Evolutionary conservation across 2,329 filamentous ascomycete genomes (phyloP).

Genomic region (Blastomyces parvus): DNA sequence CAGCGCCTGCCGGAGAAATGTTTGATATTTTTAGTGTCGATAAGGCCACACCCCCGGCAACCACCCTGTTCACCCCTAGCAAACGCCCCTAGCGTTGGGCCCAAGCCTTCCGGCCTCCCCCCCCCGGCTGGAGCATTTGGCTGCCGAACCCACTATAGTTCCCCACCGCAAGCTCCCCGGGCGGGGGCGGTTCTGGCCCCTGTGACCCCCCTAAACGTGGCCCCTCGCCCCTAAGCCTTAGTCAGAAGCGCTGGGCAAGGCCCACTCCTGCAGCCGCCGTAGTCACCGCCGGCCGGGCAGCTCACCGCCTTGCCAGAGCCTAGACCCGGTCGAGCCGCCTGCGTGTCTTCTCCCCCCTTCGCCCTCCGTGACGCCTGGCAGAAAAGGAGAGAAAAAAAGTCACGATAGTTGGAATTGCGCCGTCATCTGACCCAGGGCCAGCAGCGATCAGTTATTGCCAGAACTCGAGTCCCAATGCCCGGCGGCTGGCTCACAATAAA

Average conservation of each 20-base stretch:
- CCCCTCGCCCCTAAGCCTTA: too few species aligned
- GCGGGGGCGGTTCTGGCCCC: background rate
- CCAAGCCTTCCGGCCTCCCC: too few species aligned
- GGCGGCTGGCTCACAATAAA: background rate
- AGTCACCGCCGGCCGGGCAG: background rate
- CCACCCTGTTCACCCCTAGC: background rate
- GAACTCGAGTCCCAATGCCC: too few species aligned
- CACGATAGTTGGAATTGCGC: background rate
- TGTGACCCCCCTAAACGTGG: background rate
- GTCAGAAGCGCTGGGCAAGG: too few species aligned
- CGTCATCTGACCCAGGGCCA: constrained; percentile 9
- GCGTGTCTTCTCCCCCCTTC: background rate
- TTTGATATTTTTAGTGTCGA: background rate
- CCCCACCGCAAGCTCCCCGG: background rate
- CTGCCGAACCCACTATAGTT: background rate
- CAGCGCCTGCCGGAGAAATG: too few species aligned
- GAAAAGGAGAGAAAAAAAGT: background rate
- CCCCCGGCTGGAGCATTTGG: too few species aligned
- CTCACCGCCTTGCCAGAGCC: background rate
- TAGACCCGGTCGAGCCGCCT: background rate
- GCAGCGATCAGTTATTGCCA: too few species aligned
- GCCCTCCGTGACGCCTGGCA: background rate
- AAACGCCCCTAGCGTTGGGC: background rate
- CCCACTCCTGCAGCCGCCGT: background rate
- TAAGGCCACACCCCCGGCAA: background rate